Evolutionary conservation across 2,329 filamentous ascomycete species (phyloP).

Genomic region (Teratosphaeria destructans): DNA sequence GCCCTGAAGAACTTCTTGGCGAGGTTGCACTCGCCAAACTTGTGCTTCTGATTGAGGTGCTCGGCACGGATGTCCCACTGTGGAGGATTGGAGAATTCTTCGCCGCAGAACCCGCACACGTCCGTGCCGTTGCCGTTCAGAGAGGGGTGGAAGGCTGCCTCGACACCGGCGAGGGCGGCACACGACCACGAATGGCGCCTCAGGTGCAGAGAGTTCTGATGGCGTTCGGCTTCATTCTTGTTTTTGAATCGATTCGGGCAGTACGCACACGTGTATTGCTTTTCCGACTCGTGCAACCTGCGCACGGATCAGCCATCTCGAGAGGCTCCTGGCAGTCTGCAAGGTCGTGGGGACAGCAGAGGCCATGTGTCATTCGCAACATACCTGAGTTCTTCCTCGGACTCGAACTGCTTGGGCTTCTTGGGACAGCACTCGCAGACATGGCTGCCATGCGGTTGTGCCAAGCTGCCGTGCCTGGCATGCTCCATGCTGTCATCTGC

Average conservation of each 20-base stretch:
- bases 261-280: conserved; percentile 88
- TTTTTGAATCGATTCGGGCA: conserved; percentile 97
- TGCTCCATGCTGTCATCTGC: conserved; percentile 30
- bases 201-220: conserved; percentile 90
- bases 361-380: conserved; percentile 17
- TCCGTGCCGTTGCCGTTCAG: conserved; percentile 51
- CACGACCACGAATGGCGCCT: conserved; percentile 95
- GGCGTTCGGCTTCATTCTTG: conserved; percentile 94
- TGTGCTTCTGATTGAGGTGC: conserved; percentile 84
- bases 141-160: conserved; percentile 80
- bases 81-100: conserved; percentile 77
- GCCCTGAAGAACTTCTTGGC: conserved; percentile 97
- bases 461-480: conserved; percentile 39
- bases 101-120: conserved; percentile 88
- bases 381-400: conserved; percentile 72
- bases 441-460: conserved; percentile 48
- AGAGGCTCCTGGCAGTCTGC: neutral
- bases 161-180: conserved; percentile 62
- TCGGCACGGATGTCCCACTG: conserved; percentile 82
- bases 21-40: conserved; percentile 96
- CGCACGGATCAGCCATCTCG: neutral
- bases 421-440: conserved; percentile 95
- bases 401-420: conserved; percentile 92
- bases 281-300: conserved; percentile 83
- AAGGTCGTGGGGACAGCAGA: no score